phyloP scores from a whole-genome alignment of 164 flowering plant genomes.

The Liriodendron chinense region DNA sequence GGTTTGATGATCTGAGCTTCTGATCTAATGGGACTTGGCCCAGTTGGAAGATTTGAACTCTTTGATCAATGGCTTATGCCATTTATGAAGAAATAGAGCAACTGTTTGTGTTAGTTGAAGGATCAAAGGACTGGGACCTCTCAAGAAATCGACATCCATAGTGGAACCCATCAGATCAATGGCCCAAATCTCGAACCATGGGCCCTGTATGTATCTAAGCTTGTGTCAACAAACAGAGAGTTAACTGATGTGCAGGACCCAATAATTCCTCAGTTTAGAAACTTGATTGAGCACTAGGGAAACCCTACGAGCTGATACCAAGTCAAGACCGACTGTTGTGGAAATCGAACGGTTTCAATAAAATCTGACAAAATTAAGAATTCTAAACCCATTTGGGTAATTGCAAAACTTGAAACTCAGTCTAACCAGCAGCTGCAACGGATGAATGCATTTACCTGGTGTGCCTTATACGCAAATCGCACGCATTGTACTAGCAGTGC shows the following conservation, averaged over 20 bases:
- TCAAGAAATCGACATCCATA: no score
- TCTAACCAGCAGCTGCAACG: neutral
- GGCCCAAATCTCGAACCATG: neutral
- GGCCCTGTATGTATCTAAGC: neutral
- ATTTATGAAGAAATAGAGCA: no score
- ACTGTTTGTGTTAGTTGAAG: no score
- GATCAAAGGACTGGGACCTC: no score
- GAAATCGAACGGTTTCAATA: neutral
- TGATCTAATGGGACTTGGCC: no score
- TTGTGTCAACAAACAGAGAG: neutral
- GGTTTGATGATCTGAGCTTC: no score
- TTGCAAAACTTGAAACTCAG: neutral
- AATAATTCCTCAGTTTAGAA: no score
- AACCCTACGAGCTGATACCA: no score
- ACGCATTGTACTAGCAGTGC: conserved; percentile 65
- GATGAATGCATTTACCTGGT: conserved; percentile 44
- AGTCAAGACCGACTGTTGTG: neutral
- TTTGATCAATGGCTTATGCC: no score
- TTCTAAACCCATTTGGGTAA: no score
- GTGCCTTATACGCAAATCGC: conserved; percentile 62
- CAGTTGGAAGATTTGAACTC: no score
- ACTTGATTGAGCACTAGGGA: no score
- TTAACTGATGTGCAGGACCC: neutral
- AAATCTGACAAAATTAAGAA: neutral
- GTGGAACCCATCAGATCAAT: neutral